phyloP scores from a whole-genome alignment of 2,329 filamentous ascomycete species.

The Talaromyces pinophilus region DNA sequence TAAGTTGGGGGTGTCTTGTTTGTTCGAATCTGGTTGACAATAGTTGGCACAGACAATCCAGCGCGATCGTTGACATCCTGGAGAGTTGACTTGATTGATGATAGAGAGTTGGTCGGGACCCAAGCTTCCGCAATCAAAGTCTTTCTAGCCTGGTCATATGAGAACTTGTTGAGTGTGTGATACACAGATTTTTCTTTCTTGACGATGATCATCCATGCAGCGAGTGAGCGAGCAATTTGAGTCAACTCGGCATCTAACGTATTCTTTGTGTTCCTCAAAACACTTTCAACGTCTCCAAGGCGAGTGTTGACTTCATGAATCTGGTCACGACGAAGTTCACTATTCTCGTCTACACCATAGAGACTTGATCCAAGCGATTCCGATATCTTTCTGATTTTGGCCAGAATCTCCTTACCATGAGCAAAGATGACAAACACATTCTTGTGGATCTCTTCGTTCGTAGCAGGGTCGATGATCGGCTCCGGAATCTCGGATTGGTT shows the following conservation, averaged over 20 bases:
- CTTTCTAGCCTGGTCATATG: constrained; percentile 91
- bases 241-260: constrained; percentile 90
- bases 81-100: constrained; percentile 85
- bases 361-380: constrained; percentile 94
- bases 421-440: constrained; percentile 99
- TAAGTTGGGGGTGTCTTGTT: constrained; percentile 98
- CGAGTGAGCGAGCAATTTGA: constrained; percentile 87
- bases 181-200: constrained; percentile 99
- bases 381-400: constrained; percentile 98
- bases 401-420: constrained; percentile 95
- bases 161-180: constrained; percentile 92
- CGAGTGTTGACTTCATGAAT: constrained; percentile 96
- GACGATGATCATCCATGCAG: constrained; percentile 95
- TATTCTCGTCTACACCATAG: constrained; percentile 97
- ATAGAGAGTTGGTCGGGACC: constrained; percentile 89
- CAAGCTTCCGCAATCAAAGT: constrained; percentile 97
- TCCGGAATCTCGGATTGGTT: constrained; percentile 99
- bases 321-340: constrained; percentile 90
- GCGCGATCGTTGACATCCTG: constrained; percentile 96
- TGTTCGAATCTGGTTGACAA: constrained; percentile 95
- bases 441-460: constrained; percentile 90
- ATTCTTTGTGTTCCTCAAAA: constrained; percentile 90
- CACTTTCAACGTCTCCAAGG: constrained; percentile 85
- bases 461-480: constrained; percentile 84
- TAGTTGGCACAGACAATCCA: constrained; percentile 93